Base-by-base conservation (phyloP, 1,284 basidiomycete genomes). In the Porogramme epimiltina region DNA sequence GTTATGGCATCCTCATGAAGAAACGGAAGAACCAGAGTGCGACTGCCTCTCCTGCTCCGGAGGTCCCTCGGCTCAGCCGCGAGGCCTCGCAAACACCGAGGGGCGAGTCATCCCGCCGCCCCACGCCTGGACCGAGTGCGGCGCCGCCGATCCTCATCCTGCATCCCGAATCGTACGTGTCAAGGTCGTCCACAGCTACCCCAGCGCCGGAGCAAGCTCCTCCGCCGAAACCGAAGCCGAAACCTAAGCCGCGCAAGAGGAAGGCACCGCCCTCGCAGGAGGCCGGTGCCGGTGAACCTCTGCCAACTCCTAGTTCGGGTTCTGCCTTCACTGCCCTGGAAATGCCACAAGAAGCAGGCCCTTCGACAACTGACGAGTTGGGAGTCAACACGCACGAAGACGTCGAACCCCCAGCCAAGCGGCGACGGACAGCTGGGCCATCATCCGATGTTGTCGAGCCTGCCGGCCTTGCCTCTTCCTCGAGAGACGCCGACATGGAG, bases 1-100 rank as follows among this genome's bases (percentile, higher is more conserved):
- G 79, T 6, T 76, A 79, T 51, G 65, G 54, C 11, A 41, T 51
- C 31, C 46, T 64, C 24, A 56, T 41, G 46, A 64, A 63, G 49
- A 64, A 63, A 25, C 61, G 58, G 15, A 59, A 59, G 22, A 38
- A 39, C 10, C 52, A 57, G 23, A 38, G 45, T 11, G 39, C 38
- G 11, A 40, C 41, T 3, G 34, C 49, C 19, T 49, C 51, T 16
- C 47, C 40, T 9, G 19, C 47, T 10, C 55, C 55, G 10, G 34
- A 28, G 40, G 9, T 3, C 19, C 15, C 8, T 4, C 42, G 39
- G 8, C 20, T 42, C 26, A 26, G n/a, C 19, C 19, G 28, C 28
- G 28, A 34, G 46, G 13, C 15, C 36, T 24, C 38, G 16, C 41
- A 28, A 39, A 6, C 45, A 24, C 3, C 31, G 15, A 45, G 39